Evolutionary conservation across 495 filamentous ascomycete species (phyloP).

Genomic region (Podospora appendiculata): DNA sequence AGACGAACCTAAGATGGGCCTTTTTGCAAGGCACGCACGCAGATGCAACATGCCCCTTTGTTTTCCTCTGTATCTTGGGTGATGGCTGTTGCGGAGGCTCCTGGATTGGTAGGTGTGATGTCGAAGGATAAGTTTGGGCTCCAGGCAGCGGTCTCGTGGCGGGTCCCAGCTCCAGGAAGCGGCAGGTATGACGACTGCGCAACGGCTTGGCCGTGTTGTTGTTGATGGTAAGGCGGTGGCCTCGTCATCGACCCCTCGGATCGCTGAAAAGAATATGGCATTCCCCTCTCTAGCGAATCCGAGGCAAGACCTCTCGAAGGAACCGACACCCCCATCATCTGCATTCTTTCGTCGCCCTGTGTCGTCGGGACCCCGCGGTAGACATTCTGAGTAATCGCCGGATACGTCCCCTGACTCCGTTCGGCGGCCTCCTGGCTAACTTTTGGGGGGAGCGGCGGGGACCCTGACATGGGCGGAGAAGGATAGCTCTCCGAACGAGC

Average conservation of each 20-base stretch:
- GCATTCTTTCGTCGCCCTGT: constrained; percentile 32
- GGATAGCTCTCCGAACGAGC: constrained; percentile 58
- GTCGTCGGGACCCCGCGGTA: constrained; percentile 34
- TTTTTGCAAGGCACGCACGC: constrained; percentile 97
- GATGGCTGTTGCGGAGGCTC: constrained; percentile 34
- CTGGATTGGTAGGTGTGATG: constrained; percentile 21
- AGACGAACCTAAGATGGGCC: constrained; percentile 67
- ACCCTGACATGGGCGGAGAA: constrained; percentile 82
- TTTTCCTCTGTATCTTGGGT: constrained; percentile 68
- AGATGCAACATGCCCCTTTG: constrained; percentile 93
- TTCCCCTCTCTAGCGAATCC: constrained; percentile 28
- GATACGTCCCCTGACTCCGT: constrained; percentile 45
- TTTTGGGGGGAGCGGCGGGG: constrained; percentile 61
- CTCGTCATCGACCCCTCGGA: constrained; percentile 27
- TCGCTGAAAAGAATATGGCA: constrained; percentile 29
- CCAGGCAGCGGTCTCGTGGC: constrained; percentile 15
- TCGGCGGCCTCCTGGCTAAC: constrained; percentile 52
- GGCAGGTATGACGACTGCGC: constrained; percentile 29
- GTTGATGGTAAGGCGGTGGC: constrained; percentile 29
- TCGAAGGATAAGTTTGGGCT: constrained; percentile 26
- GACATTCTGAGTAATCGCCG: constrained; percentile 38
- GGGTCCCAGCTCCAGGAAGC: constrained; percentile 18
- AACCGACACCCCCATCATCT: constrained; percentile 17
- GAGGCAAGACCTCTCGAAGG: constrained; percentile 28
- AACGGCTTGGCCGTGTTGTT: constrained; percentile 17